phyloP scores from a whole-genome alignment of 2,329 filamentous ascomycete genomes.

The Botryotinia narcissicola region DNA sequence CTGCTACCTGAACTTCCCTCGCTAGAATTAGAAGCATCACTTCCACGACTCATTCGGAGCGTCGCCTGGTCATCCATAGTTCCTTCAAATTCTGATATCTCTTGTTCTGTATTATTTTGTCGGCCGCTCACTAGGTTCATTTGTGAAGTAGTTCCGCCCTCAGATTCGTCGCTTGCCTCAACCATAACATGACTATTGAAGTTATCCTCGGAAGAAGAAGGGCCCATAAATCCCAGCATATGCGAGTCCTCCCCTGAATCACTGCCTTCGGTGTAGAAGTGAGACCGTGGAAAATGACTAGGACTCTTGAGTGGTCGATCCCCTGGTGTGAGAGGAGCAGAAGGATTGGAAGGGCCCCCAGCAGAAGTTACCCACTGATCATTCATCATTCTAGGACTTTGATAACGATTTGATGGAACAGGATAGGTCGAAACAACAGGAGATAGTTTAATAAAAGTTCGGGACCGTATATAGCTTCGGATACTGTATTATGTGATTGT shows the following conservation, averaged over 20 bases:
- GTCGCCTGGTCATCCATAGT: constrained; percentile 18
- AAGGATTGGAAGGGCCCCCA: constrained; percentile 1
- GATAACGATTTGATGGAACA: background rate
- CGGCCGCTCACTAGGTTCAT: background rate
- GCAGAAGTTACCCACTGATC: constrained; percentile 7
- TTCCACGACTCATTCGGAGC: constrained; percentile 13
- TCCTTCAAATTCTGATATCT: background rate
- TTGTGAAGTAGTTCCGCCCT: background rate
- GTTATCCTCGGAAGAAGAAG: constrained; percentile 21
- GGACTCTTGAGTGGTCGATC: constrained; percentile 11
- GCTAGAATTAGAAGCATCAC: constrained; percentile 7
- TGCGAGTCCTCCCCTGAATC: constrained; percentile 20
- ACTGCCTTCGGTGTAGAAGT: constrained; percentile 19
- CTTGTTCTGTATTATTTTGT: constrained; percentile 1
- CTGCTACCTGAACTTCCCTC: background rate
- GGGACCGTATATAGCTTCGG: background rate
- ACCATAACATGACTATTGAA: constrained; percentile 20
- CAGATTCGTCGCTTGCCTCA: constrained; percentile 11
- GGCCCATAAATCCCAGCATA: constrained; percentile 17
- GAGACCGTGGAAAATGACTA: constrained; percentile 16
- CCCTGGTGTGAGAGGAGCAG: background rate
- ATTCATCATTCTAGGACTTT: constrained; percentile 4
- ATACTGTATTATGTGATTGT: constrained; percentile 1
- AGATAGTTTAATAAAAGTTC: background rate
- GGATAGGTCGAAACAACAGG: background rate